Evolutionary conservation across 2,329 filamentous ascomycete genomes (phyloP), one percentile per base, ranked within the genome.

Genomic region (Thelonectria olida): DNA sequence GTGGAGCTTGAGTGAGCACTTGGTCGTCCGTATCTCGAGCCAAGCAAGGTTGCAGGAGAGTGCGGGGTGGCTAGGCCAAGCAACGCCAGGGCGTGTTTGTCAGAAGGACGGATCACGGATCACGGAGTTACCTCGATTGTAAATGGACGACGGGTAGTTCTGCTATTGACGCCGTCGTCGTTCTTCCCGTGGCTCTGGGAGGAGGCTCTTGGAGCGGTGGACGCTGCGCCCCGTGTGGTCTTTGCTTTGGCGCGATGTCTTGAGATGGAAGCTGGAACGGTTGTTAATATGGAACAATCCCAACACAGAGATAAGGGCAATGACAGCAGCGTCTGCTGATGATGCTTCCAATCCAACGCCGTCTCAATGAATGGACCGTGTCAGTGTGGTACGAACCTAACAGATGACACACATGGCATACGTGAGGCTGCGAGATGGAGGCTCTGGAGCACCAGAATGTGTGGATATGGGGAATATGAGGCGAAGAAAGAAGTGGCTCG

Each of bases 31-130:
- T 56, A 50, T 50, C 45, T 41, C 13, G 36, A 42, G 45, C 54
- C 45, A 50, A 49, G 54, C 45, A 50, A 38, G 45, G 54, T 50
- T 48, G 45, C 34, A 49, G 27, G 44, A 42, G 42, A 56, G 34
- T 56, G 54, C 54, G 54, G 54, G 54, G 54, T 48, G 53, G 42
- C 42, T 15, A 55, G 45, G 34, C 25, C 38, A 25, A 38, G 31
- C 41, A 42, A 47, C 52, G 52, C 52, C 41, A 36, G 52, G 54
- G 54, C 45, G 54, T 56, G 34, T 42, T 42, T 50, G 54, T 23
- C 36, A 41, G 17, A 50, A 22, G 23, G 23, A 19, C 52, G 23
- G 48, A 13, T 15, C 17, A 19, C 52, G 23, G 49, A 13, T 8
- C 17, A 34, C 42, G 31, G 44, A 48, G 36, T 41, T 23, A 17